Evolutionary conservation across 306 rosid species (phyloP), one percentile per base, ranked within the genome.

Genomic region (Lagenaria siceraria): DNA sequence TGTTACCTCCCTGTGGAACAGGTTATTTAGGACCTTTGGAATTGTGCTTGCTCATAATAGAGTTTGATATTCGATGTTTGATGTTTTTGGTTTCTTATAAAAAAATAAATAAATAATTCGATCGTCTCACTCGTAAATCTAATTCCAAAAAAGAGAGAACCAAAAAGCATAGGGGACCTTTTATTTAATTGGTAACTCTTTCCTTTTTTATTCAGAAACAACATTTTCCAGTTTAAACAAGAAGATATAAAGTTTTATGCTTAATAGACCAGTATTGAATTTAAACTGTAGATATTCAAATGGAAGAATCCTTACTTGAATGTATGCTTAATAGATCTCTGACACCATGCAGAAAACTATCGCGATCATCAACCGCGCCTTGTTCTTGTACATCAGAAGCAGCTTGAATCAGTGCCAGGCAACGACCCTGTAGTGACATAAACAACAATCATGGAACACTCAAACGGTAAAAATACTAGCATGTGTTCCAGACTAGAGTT

Each of bases 321-420:
- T 92, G 93, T 81, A 95, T 88, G 84, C 92, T 95, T 62, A 92
- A 87, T 74, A 95, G 93, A 86, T 92, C 99, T 86, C 97, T 92
- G 60, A 95, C 94, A 65, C 97, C 91, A 78, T 95, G 99, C 92
- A 95, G 82, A 87, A 92, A 88, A 81, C 89, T 82, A 80, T 95
- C 99, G 66, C 87, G 91, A 78, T 95, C 99, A 84, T 95, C 97
- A 77, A 95, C 97, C 49, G 97, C 98, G 78, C 99, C 97, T 79
- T 89, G 96, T 82, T 95, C 97, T 87, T 90, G 97, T 82, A 85
- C 90, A 84, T 92, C 99, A 64, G 97, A 89, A 78, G 96, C 91
- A 68, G 93, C 97, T 90, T 95, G 97, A 79, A 95, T 90, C 43
- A 92, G 85, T 21, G 97, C 96, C 88, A 85, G 80, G 88, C 97